Evolutionary conservation across 768 basidiomycete genomes (phyloP).

Genomic region (Suillus lakei): DNA sequence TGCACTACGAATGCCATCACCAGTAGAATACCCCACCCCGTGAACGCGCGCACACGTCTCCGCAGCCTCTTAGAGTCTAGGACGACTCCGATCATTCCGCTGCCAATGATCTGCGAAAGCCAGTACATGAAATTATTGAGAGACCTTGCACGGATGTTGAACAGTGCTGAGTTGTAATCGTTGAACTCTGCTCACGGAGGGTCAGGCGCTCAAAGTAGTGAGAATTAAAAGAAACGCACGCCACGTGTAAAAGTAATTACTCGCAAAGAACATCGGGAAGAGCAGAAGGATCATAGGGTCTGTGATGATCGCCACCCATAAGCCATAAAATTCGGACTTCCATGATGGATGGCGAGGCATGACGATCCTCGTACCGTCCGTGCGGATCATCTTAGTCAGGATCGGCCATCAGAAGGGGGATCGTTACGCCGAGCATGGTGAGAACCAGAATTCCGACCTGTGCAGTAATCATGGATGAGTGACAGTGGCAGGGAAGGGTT

Average conservation of each 20-base stretch:
- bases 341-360: slow-evolving; percentile 70
- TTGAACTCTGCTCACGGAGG: slow-evolving; percentile 62
- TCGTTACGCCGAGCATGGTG: slow-evolving; percentile 64
- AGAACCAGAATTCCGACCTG: slow-evolving; percentile 60
- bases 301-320: slow-evolving; percentile 67
- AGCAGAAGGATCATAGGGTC: slow-evolving; percentile 75
- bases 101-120: slow-evolving; percentile 76
- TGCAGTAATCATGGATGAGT: slow-evolving; percentile 44
- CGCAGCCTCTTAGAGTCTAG: slow-evolving; percentile 59
- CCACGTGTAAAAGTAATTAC: slow-evolving; percentile 86
- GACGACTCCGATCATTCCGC: slow-evolving; percentile 66
- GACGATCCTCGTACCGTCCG: slow-evolving; percentile 71
- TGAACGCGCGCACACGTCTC: slow-evolving; percentile 69
- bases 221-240: slow-evolving; percentile 43
- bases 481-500: slow-evolving; percentile 27
- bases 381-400: slow-evolving; percentile 74
- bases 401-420: slow-evolving; percentile 72
- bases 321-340: slow-evolving; percentile 70
- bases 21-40: slow-evolving; percentile 66
- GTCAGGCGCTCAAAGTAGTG: not conserved
- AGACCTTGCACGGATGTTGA: slow-evolving; percentile 76
- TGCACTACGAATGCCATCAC: slow-evolving; percentile 68
- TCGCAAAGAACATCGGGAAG: slow-evolving; percentile 84
- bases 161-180: slow-evolving; percentile 73
- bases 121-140: slow-evolving; percentile 84